A percentile compares a stretch with the other conserved stretches of the same genome.
These are phyloP conservation scores for Neurospora africana DNA, from an alignment of 495 filamentous ascomycete species.

Conservation along the genomic window DNA sequence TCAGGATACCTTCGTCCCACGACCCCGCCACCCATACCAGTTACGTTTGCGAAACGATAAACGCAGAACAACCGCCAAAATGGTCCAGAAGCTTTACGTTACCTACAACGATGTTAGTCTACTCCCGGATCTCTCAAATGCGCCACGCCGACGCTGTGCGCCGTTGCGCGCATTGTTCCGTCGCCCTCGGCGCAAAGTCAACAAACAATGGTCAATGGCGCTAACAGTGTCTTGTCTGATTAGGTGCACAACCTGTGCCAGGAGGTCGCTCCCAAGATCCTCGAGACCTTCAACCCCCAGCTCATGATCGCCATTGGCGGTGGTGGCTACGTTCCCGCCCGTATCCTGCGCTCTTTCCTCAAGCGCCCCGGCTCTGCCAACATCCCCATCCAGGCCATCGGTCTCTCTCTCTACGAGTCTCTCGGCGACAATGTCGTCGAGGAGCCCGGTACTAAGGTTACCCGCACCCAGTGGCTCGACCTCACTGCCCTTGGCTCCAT, in stretches of 20 bases:
- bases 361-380: conserved; percentile 80
- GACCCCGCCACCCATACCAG: not conserved
- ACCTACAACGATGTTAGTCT: conserved; percentile 83
- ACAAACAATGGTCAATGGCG: not conserved
- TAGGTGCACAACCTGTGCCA: conserved; percentile 98
- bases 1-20: not conserved
- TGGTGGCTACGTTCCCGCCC: conserved; percentile 92
- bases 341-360: conserved; percentile 95
- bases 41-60: not conserved
- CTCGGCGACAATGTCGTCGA: conserved; percentile 54
- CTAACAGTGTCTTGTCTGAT: not conserved
- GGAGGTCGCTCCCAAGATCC: conserved; percentile 65
- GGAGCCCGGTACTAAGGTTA: conserved; percentile 81
- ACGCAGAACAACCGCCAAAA: conserved; percentile 28
- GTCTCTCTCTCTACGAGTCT: conserved; percentile 89
- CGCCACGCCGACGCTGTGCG: not conserved
- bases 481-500: conserved; percentile 75
- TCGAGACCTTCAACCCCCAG: conserved; percentile 76
- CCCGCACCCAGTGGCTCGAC: conserved; percentile 96
- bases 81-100: conserved; percentile 86
- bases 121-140: not conserved
- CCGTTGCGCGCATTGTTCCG: not conserved
- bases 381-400: conserved; percentile 99
- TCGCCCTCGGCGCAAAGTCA: not conserved
- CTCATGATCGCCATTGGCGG: conserved; percentile 99